A percentile compares a stretch with the other conserved stretches of the same genome.
Evolutionary conservation across 768 basidiomycete species (phyloP).

Genomic region (Filobasidium floriforme): DNA sequence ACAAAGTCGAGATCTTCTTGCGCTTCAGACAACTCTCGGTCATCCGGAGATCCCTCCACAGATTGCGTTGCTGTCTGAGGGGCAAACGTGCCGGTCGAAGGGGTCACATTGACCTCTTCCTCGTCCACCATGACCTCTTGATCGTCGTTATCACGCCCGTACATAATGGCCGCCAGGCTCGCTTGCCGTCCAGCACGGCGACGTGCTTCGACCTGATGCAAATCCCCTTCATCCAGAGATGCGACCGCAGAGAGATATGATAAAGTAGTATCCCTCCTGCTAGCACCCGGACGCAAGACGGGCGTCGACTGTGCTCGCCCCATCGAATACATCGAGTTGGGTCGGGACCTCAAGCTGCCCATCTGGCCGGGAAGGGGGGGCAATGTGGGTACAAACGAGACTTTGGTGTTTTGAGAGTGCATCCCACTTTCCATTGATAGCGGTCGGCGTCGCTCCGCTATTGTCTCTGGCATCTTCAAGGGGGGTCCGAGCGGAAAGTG

Average conservation of each 20-base stretch:
- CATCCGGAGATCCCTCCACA: constrained; percentile 10
- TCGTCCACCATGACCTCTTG: neutral
- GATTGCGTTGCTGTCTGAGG: constrained; percentile 7
- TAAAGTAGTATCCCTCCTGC: constrained; percentile 18
- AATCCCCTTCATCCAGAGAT: constrained; percentile 16
- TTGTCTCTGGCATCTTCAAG: constrained; percentile 4
- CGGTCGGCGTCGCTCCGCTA: constrained; percentile 14
- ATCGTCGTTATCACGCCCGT: neutral
- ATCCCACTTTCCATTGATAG: constrained; percentile 11
- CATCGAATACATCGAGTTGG: constrained; percentile 1
- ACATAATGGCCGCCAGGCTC: constrained; percentile 34
- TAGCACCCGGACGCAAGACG: constrained; percentile 9
- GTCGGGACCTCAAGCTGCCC: constrained; percentile 5
- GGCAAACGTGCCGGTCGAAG: constrained; percentile 14
- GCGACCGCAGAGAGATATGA: constrained; percentile 33
- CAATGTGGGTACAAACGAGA: constrained; percentile 2
- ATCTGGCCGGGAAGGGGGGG: neutral
- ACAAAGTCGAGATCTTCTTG: constrained; percentile 18
- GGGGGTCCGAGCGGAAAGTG: neutral
- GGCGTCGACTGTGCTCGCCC: neutral
- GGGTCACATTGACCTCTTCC: neutral
- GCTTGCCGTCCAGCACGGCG: constrained; percentile 34
- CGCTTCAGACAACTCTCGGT: constrained; percentile 14
- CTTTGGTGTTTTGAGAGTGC: neutral
- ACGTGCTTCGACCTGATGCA: constrained; percentile 28